Evolutionary conservation across 768 basidiomycete species (phyloP).

Genomic region (Mycena rebaudengoi): DNA sequence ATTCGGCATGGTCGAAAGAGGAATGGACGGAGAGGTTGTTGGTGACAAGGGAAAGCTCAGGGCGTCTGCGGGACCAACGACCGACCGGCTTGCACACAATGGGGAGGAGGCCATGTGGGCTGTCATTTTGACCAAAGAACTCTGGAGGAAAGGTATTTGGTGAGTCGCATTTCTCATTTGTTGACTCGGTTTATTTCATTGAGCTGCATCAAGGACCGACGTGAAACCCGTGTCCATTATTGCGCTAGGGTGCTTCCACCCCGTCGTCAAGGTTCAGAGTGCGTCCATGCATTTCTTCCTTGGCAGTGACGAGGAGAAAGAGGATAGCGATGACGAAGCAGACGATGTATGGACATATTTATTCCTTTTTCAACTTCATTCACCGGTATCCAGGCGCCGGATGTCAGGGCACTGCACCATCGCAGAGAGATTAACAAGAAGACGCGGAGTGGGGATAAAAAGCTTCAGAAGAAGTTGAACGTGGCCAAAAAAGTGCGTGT

Average conservation of each 20-base stretch:
- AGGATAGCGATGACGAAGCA: slow-evolving; percentile 76
- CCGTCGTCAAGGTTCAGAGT: slow-evolving; percentile 91
- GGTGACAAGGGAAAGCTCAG: slow-evolving; percentile 87
- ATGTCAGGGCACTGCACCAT: slow-evolving; percentile 82
- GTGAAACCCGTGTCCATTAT: slow-evolving; percentile 93
- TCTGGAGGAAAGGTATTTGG: slow-evolving; percentile 96
- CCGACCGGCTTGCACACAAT: slow-evolving; percentile 49
- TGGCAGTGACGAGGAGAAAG: slow-evolving; percentile 81
- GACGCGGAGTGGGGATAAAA: slow-evolving; percentile 83
- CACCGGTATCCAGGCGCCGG: slow-evolving; percentile 55
- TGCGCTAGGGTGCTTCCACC: slow-evolving; percentile 92
- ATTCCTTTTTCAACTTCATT: not conserved
- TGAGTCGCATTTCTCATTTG: slow-evolving; percentile 33
- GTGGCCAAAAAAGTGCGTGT: slow-evolving; percentile 72
- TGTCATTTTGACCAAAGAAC: slow-evolving; percentile 89
- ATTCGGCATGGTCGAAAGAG: slow-evolving; percentile 95
- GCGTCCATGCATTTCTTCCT: slow-evolving; percentile 97
- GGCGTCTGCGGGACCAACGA: slow-evolving; percentile 45
- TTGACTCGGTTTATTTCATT: not conserved
- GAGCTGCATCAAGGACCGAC: slow-evolving; percentile 68
- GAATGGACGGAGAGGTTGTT: slow-evolving; percentile 81
- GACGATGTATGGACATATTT: slow-evolving; percentile 53
- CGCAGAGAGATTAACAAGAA: slow-evolving; percentile 95
- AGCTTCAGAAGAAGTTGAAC: slow-evolving; percentile 77
- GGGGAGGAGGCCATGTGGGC: slow-evolving; percentile 98